Base-by-base conservation (phyloP, 2,329 filamentous ascomycete genomes). In the Magnaporthales sp. region DNA sequence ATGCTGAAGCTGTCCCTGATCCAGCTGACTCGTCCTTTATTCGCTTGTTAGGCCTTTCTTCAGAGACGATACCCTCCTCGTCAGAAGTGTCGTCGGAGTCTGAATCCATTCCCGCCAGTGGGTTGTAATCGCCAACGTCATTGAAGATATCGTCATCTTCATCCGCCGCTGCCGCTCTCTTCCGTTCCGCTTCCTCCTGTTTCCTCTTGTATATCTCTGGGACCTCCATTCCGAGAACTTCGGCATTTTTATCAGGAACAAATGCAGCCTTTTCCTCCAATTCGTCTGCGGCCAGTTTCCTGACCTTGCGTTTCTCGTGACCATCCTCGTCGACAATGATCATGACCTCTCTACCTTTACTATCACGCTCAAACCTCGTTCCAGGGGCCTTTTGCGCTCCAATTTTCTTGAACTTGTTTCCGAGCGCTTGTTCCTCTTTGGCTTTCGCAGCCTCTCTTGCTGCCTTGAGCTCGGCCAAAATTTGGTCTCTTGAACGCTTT, bases 251-350 rank as follows among this genome's bases (percentile, higher is more conserved):
- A 68, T 85, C 82, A 3, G 83, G 83, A 76, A 83, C 76, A 29
- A 87, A 68, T 1, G 70, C 70, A 15, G 67, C 68, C 46, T 77
- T 74, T 63, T 79, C 76, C 62, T 76, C 73, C 22, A 68, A 69
- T 9, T 73, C 75, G 51, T 73, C 76, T 1, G 77, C 76, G 64
- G 81, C 80, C 10, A 82, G 69, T 72, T 84, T 88, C 66, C 86
- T 82, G 32, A 89, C 81, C 73, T 89, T 90, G 66, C 86, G 80
- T 75, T 88, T 88, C 75, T 88, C 87, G 70, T 88, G 83, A 0
- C 87, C 87, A 72, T 89, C 83, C 69, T 89, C 86, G 70, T 89
- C 87, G 22, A 88, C 79, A 15, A 88, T 86, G 63, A 90, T 88
- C 68, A 89, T 77, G 11, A 89, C 84, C 70, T 89, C 86, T 63